Evolutionary conservation across 805 yeast species (phyloP).

Genomic region (Torulaspora indica): DNA sequence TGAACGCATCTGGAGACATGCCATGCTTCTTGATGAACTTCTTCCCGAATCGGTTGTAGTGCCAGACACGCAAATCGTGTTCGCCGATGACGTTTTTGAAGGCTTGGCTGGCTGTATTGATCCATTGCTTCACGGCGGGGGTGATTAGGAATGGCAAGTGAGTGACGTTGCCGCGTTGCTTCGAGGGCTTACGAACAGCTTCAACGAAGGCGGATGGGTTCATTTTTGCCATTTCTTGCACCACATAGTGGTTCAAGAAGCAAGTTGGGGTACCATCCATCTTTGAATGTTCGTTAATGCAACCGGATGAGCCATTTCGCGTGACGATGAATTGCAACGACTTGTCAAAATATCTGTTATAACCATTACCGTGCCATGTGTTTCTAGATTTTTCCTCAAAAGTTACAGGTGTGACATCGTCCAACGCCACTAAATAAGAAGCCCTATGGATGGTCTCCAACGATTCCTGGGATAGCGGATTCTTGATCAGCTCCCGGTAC

Average conservation of each 20-base stretch:
- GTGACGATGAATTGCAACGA: conserved; percentile 79
- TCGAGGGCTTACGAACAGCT: conserved; percentile 9
- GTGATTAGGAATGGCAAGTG: conserved; percentile 56
- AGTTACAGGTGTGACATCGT: conserved; percentile 64
- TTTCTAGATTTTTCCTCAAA: conserved; percentile 77
- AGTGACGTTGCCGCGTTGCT: conserved; percentile 12
- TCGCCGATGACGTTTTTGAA: conserved; percentile 51
- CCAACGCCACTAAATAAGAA: conserved; percentile 78
- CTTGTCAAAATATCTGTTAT: conserved; percentile 87
- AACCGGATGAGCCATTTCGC: conserved; percentile 84
- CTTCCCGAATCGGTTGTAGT: conserved; percentile 82
- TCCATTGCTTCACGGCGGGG: conserved; percentile 46
- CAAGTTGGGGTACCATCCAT: conserved; percentile 98
- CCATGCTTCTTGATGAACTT: conserved; percentile 76
- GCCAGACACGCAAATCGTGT: conserved; percentile 75
- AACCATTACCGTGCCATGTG: conserved; percentile 95
- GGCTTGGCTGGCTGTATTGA: conserved; percentile 50
- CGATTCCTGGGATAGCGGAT: conserved; percentile 58
- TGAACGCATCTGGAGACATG: conserved; percentile 87
- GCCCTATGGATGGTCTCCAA: conserved; percentile 68
- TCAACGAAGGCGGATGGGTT: conserved; percentile 34
- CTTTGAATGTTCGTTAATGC: conserved; percentile 92
- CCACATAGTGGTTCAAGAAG: conserved; percentile 73
- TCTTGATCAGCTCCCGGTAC: conserved; percentile 51
- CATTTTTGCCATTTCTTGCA: conserved; percentile 50